A percentile compares a stretch with the other conserved stretches of the same genome.
phyloP scores from a whole-genome alignment of 805 yeast genomes.

The Candida caryicola region DNA sequence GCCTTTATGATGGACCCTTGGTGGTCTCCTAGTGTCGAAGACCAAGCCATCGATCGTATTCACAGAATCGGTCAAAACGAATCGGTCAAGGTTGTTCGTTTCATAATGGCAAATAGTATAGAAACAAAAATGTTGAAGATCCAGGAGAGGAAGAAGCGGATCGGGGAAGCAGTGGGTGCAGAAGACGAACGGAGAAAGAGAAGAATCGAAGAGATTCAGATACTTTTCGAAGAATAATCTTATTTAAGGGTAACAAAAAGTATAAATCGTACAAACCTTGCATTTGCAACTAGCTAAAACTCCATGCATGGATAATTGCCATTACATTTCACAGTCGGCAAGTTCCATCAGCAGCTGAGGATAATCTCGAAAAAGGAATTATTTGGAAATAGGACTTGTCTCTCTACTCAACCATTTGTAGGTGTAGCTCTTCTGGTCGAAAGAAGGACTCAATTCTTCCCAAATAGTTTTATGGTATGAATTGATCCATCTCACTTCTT shows the following conservation, averaged over 20 bases:
- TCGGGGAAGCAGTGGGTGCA: constrained; percentile 76
- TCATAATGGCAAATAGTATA: constrained; percentile 77
- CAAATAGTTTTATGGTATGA: constrained; percentile 59
- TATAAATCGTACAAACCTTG: too few species aligned
- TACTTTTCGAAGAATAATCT: constrained; percentile 51
- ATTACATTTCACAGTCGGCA: too few species aligned
- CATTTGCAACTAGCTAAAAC: too few species aligned
- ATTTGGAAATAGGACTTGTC: constrained; percentile 27
- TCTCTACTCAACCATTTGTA: constrained; percentile 52
- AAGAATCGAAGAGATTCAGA: constrained; percentile 70
- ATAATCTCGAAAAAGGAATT: too few species aligned
- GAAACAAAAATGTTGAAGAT: constrained; percentile 86
- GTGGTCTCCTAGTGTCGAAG: constrained; percentile 94
- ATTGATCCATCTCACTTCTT: constrained; percentile 70
- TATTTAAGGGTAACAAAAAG: too few species aligned
- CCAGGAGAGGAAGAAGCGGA: constrained; percentile 77
- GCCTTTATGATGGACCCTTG: constrained; percentile 95
- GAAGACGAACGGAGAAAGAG: constrained; percentile 71
- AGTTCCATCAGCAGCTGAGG: too few species aligned
- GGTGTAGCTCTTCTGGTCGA: constrained; percentile 37
- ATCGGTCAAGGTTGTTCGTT: constrained; percentile 71
- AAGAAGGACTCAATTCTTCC: constrained; percentile 41
- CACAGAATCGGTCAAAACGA: constrained; percentile 85
- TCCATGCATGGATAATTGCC: too few species aligned
- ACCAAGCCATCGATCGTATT: constrained; percentile 86